These are phyloP conservation scores for Tinospora cordifolia DNA, from an alignment of 164 flowering plant species.

Conservation along the genomic window DNA sequence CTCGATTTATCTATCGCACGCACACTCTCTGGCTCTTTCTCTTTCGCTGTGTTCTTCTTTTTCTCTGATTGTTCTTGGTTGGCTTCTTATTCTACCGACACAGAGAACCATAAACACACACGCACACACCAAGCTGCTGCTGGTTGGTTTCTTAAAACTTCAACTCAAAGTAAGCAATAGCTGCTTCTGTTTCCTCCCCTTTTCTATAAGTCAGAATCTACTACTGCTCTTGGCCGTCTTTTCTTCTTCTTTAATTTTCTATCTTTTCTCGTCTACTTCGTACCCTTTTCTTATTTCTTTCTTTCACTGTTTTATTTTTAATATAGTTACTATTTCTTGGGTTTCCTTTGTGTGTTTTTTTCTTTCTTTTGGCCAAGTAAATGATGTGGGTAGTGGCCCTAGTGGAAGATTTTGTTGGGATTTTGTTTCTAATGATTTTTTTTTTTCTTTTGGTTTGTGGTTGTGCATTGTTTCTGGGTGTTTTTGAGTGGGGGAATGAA, in stretches of 20 bases:
- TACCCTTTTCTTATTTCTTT: not conserved
- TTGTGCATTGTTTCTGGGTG: not conserved
- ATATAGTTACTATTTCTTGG: too few species aligned
- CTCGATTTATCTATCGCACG: too few species aligned
- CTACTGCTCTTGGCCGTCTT: not conserved
- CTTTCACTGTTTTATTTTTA: too few species aligned
- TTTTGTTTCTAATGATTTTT: not conserved
- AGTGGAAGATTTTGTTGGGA: not conserved
- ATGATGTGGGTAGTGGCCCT: not conserved
- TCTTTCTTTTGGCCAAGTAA: not conserved
- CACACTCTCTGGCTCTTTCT: too few species aligned
- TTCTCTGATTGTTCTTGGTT: not conserved
- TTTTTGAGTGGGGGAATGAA: not conserved
- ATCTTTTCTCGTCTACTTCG: not conserved
- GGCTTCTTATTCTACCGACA: constrained; percentile 4
- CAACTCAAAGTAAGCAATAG: not conserved
- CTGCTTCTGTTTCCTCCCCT: not conserved
- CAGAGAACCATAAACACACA: too few species aligned
- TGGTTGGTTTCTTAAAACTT: not conserved
- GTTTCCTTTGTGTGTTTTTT: not conserved
- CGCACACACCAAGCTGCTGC: not conserved
- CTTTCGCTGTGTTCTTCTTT: constrained; percentile 1
- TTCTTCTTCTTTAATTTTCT: not conserved
- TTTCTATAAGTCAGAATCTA: not conserved
- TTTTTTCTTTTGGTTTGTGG: not conserved